A percentile compares a stretch with the other conserved stretches of the same genome.
These are phyloP conservation scores for Ophiosphaerella korrae DNA, from an alignment of 2,329 filamentous ascomycete species.

Conservation along the genomic window DNA sequence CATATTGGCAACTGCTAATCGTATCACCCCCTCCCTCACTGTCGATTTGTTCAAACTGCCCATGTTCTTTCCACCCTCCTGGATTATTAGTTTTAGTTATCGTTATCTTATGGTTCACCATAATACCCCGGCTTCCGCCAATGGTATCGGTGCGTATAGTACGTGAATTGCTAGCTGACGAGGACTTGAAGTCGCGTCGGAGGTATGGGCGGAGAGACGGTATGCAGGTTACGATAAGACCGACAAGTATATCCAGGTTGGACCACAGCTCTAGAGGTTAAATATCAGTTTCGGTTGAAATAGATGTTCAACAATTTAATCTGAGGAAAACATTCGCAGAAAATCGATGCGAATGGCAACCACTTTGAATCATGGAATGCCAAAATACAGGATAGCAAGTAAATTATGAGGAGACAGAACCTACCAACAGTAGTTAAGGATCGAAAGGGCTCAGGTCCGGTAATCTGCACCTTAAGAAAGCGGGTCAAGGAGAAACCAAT, in stretches of 20 bases:
- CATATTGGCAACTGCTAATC: not conserved
- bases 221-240: not conserved
- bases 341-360: no score
- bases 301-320: not conserved
- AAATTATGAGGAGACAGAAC: not conserved
- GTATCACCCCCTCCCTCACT: not conserved
- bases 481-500: not conserved
- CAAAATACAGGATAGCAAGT: not conserved
- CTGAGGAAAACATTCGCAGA: not conserved
- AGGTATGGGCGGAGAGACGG: constrained; percentile 1
- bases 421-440: not conserved
- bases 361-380: no score
- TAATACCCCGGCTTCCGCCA: not conserved
- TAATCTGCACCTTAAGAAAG: not conserved
- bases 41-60: not conserved
- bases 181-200: not conserved
- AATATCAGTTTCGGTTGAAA: no score
- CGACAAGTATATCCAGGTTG: not conserved
- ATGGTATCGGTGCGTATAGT: not conserved
- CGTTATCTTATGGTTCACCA: not conserved
- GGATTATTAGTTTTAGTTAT: not conserved
- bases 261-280: not conserved
- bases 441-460: not conserved
- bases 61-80: not conserved
- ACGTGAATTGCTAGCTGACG: not conserved